phyloP scores from a whole-genome alignment of 805 yeast genomes.

The Hanseniaspora taiwanica region DNA sequence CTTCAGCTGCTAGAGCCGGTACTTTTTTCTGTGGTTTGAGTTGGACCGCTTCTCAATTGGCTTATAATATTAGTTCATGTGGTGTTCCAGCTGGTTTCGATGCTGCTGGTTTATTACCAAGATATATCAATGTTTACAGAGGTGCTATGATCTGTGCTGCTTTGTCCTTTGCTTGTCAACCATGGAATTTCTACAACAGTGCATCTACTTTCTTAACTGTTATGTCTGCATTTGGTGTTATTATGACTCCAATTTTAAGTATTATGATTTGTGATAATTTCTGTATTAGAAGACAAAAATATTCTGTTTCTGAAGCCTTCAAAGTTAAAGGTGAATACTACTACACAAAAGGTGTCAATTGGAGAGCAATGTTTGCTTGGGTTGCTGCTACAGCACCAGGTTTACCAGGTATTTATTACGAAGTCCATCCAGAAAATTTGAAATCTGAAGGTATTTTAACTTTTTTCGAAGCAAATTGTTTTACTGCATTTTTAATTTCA shows the following conservation, averaged over 20 bases:
- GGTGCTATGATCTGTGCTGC: constrained; percentile 27
- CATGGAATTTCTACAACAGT: constrained; percentile 28
- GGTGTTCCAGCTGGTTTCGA: constrained; percentile 34
- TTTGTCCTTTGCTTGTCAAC: constrained; percentile 26
- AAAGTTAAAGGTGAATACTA: constrained; percentile 24
- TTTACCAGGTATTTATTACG: constrained; percentile 34
- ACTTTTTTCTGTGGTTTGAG: constrained; percentile 29
- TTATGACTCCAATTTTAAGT: constrained; percentile 27
- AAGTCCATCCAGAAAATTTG: constrained; percentile 18
- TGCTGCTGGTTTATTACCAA: constrained; percentile 28
- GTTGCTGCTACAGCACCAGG: constrained; percentile 32
- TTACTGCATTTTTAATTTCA: constrained; percentile 30
- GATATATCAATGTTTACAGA: constrained; percentile 28
- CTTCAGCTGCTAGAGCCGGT: constrained; percentile 27
- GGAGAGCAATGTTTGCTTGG: constrained; percentile 25
- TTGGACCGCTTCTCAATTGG: constrained; percentile 26
- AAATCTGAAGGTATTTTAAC: constrained; percentile 26
- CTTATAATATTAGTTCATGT: constrained; percentile 27
- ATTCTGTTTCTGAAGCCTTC: constrained; percentile 23
- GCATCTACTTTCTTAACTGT: constrained; percentile 26
- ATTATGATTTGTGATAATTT: constrained; percentile 30
- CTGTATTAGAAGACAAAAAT: constrained; percentile 23
- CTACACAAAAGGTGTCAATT: constrained; percentile 27
- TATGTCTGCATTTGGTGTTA: constrained; percentile 27
- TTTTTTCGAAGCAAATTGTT: constrained; percentile 31